Base-by-base conservation (phyloP, 73 alveolate genomes). In the Durusdinium trenchii region DNA sequence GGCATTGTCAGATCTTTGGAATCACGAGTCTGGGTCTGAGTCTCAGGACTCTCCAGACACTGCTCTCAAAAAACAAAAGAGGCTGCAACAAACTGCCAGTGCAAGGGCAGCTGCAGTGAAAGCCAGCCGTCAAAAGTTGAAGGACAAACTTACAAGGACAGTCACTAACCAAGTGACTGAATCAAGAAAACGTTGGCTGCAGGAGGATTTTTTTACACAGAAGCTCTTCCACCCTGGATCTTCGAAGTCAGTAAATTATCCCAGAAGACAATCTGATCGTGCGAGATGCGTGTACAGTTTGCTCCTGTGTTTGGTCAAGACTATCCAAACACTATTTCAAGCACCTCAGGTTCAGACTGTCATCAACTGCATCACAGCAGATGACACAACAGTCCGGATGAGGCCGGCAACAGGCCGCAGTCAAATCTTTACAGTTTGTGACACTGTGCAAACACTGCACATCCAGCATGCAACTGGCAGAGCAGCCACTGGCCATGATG, bases 211-310 rank as follows among this genome's bases (percentile, higher is more conserved):
- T 36, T 60, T n/a, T 38, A n/a, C 57, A 43, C 4, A 12, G 60
- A 12, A 2, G 5, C 42, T 7, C 43, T 76, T 18, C 87, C 20
- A 76, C 42, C 61, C 14, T 14, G 42, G 2, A 14, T 7, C 12
- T 35, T 10, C 35, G 32, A 40, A 6, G 20, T 6, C 10, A 5
- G 79, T 12, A 54, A 4, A 18, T 23, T 2, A 6, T 30, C 36
- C 36, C n/a, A n/a, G 38, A 28, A 20, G 6, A 35, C 32, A 3
- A 38, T 9, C 60, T 1, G 94, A 85, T 10, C 94, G 94, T 3
- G 79, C 61, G 35, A 7, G 94, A 38, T 85, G 94, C 28, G 94
- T 85, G 23, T 35, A 36, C 52, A 85, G 94, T 28, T 42, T 85
- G 32, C 54, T 85, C 54, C 40, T 6, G 46, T 20, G n/a, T 12